Evolutionary conservation across 1,139 yeast genomes (phyloP).

Genomic region (Nakaseomyces glabratus): DNA sequence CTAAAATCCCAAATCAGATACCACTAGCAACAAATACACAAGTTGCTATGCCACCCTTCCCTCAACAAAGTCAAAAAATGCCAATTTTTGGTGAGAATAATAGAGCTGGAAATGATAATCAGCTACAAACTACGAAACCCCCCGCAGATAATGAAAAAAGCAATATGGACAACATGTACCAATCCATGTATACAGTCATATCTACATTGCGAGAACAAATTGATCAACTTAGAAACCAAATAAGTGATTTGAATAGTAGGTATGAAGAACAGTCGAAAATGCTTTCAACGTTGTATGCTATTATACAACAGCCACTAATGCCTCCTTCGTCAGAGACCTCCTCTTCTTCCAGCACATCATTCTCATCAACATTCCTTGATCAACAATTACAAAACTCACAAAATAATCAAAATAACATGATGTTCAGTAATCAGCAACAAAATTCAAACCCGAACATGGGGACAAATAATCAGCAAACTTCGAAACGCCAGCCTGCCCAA

Average conservation of each 20-base stretch:
- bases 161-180: constrained; percentile 13
- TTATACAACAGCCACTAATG: constrained; percentile 6
- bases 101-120: too few relatives aligned
- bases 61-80: too few relatives aligned
- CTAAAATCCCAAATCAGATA: too few relatives aligned
- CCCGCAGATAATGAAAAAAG: constrained; percentile 1
- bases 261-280: constrained; percentile 10
- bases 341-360: constrained; percentile 3
- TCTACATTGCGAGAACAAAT: constrained; percentile 15
- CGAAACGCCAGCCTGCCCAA: background rate
- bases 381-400: constrained; percentile 7
- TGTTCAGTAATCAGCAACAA: constrained; percentile 1
- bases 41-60: too few relatives aligned
- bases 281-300: constrained; percentile 7
- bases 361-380: constrained; percentile 2
- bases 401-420: constrained; percentile 1
- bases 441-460: background rate
- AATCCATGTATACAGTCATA: constrained; percentile 12
- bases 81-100: too few relatives aligned
- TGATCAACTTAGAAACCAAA: constrained; percentile 12
- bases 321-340: constrained; percentile 6
- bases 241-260: constrained; percentile 11
- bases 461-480: background rate
- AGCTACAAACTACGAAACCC: too few relatives aligned
- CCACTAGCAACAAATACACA: too few relatives aligned